Evolutionary conservation across 1,139 yeast species (phyloP).

Genomic region (Debaryomyces sp.): DNA sequence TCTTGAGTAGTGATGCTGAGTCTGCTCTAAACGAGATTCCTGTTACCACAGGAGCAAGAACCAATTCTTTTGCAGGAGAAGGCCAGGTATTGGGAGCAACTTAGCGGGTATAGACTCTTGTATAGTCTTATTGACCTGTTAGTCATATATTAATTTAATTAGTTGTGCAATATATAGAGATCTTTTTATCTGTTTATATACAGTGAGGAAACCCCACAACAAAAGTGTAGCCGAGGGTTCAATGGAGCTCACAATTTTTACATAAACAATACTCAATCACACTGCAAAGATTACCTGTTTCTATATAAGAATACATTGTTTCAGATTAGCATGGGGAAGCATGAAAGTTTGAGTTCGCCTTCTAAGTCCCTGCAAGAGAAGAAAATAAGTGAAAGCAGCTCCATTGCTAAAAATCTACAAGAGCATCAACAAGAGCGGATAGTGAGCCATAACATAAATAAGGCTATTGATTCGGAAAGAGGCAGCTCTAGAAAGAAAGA

Average conservation of each 20-base stretch:
- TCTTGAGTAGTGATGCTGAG: slow-evolving; percentile 30
- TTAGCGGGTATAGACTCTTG: background rate
- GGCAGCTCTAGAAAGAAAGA: background rate
- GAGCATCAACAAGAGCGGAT: background rate
- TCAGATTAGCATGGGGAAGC: slow-evolving; percentile 3
- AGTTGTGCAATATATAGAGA: slow-evolving; percentile 1
- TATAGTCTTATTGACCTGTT: background rate
- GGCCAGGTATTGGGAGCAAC: slow-evolving; percentile 36
- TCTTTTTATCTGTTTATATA: slow-evolving; percentile 2
- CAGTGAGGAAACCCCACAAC: slow-evolving; percentile 6
- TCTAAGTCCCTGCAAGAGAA: background rate
- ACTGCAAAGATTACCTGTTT: background rate
- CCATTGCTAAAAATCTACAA: background rate
- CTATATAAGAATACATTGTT: background rate
- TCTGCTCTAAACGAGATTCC: background rate
- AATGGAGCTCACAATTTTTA: background rate
- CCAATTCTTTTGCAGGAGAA: slow-evolving; percentile 28
- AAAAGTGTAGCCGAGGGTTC: slow-evolving; percentile 5
- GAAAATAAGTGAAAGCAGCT: background rate
- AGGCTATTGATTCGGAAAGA: background rate
- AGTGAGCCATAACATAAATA: background rate
- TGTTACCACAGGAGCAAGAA: slow-evolving; percentile 2
- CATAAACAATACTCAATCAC: background rate
- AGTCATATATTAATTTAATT: background rate
- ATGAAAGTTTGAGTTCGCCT: background rate